These are phyloP conservation scores for Eucalyptus marginata DNA, from an alignment of 345 rosid genomes.

Conservation along the genomic window DNA sequence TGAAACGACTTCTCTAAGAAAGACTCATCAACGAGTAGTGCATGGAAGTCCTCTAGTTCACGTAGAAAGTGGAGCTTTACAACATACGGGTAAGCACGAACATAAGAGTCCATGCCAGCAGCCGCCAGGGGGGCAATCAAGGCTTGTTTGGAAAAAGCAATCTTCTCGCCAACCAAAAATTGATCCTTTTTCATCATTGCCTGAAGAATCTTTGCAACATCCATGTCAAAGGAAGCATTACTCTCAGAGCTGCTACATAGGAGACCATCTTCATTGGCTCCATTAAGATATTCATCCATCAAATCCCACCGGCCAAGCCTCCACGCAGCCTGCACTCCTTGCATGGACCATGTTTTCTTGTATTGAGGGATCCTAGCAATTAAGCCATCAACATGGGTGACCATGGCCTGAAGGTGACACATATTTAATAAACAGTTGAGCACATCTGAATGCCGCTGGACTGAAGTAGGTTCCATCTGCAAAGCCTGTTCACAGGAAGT, in stretches of 20 bases:
- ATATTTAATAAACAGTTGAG: slow-evolving; percentile 89
- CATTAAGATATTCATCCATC: slow-evolving; percentile 92
- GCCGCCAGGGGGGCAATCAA: slow-evolving; percentile 98
- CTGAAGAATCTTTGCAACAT: slow-evolving; percentile 86
- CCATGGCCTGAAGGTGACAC: slow-evolving; percentile 99
- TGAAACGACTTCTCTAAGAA: slow-evolving; percentile 74
- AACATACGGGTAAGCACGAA: slow-evolving; percentile 82
- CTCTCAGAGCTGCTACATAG: slow-evolving; percentile 90
- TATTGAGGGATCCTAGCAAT: slow-evolving; percentile 77
- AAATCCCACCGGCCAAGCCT: slow-evolving; percentile 95
- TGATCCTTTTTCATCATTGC: slow-evolving; percentile 92
- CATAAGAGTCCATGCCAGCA: slow-evolving; percentile 97
- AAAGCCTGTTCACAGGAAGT: slow-evolving; percentile 94
- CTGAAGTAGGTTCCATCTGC: slow-evolving; percentile 90
- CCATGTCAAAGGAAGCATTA: slow-evolving; percentile 94
- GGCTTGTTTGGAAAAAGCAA: slow-evolving; percentile 80
- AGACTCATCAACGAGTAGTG: slow-evolving; percentile 55
- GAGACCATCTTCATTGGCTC: slow-evolving; percentile 74
- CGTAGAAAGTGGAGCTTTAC: slow-evolving; percentile 85
- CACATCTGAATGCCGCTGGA: slow-evolving; percentile 87
- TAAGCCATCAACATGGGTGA: slow-evolving; percentile 90
- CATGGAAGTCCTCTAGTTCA: slow-evolving; percentile 82
- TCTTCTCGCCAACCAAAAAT: slow-evolving; percentile 64
- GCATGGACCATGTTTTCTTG: slow-evolving; percentile 99
- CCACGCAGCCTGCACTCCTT: slow-evolving; percentile 99